Conservation (phyloP, 805 yeast genomes). For the Ogataea thermomethanolica region DNA sequence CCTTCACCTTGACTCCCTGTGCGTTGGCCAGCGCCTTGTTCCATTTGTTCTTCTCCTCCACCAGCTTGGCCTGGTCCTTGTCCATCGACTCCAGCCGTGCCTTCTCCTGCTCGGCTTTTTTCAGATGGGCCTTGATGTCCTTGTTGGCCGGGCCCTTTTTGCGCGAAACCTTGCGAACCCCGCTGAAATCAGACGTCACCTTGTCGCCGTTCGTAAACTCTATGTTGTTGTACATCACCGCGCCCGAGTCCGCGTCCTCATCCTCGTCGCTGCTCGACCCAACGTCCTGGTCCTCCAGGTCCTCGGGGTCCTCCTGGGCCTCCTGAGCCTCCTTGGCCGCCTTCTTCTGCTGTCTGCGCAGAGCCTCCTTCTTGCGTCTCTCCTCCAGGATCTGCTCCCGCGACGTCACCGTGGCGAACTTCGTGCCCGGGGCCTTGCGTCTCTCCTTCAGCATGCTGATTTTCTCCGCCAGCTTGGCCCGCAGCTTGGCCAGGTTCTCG, state of each 20-base stretch:
- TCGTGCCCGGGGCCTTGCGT: conserved; percentile 90
- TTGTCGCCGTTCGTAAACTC: conserved; percentile 78
- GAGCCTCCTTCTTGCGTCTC: conserved; percentile 48
- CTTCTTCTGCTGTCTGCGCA: conserved; percentile 33
- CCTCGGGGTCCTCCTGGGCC: conserved; percentile 38
- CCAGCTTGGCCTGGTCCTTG: conserved; percentile 54
- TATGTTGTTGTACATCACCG: conserved; percentile 75
- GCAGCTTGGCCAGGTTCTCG: conserved; percentile 60
- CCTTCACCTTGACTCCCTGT: conserved; percentile 84
- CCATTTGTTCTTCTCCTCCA: conserved; percentile 80
- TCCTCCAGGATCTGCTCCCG: conserved; percentile 75
- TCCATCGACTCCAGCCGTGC: conserved; percentile 56
- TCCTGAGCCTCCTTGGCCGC: neutral
- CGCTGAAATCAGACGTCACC: conserved; percentile 67
- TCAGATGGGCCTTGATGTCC: conserved; percentile 80
- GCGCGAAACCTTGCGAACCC: conserved; percentile 53
- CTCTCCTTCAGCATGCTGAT: conserved; percentile 67
- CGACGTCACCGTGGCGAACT: conserved; percentile 78
- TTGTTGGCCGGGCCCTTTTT: conserved; percentile 82
- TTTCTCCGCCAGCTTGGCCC: conserved; percentile 74
- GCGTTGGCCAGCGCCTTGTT: conserved; percentile 76
- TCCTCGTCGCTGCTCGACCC: conserved; percentile 27
- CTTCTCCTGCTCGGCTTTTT: conserved; percentile 70
- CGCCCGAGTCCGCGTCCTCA: conserved; percentile 34
- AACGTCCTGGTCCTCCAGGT: conserved; percentile 36